Base-by-base conservation (phyloP, 495 filamentous ascomycete genomes). In the Penicillium antarcticum region DNA sequence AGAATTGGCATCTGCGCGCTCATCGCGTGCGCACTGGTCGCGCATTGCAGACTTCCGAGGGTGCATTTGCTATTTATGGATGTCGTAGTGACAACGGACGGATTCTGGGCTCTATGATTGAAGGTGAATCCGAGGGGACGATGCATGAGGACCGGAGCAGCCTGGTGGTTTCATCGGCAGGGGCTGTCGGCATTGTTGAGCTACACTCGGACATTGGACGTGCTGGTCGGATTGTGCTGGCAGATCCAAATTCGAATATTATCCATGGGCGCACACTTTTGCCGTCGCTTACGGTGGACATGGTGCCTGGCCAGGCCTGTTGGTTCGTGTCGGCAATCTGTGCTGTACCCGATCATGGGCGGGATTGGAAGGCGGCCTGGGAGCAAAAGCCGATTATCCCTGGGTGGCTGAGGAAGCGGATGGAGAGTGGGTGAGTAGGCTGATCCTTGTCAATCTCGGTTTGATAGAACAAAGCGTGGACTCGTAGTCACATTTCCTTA, bases 231-330 rank as follows among this genome's bases (percentile, higher is more conserved):
- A 70, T 87, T 42, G 82, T 89, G 29, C 81, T 87, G 42, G 84
- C 85, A 1, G 88, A 92, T 63, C 86, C 87, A 1, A 91, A 92
- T 62, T 84, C 84, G 32, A 91, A 91, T 60, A 65, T 91, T 34
- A 77, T 90, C 1, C 80, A 87, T 68, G 80, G 82, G 31, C 67
- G 87, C 44, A 88, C 85, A 0, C 72, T 87, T 35, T 74, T 91
- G 46, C 88, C 88, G 16, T 87, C 84, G 13, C 59, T 91, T 56
- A 56, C 66, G 31, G 53, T 53, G 2, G 65, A 73, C 48, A 24
- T 75, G 41, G 54, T 55, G 8, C 57, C 70, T 17, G 74, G 69
- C 0, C 53, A 63, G 13, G 64, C 62, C 11, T 57, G 51, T 17
- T 81, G 77, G 77, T 71, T 79, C 46, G 77, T 73, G 12, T 75